Base-by-base conservation (phyloP, 108 stramenopile genomes). In the Fragilaria crotonensis region DNA sequence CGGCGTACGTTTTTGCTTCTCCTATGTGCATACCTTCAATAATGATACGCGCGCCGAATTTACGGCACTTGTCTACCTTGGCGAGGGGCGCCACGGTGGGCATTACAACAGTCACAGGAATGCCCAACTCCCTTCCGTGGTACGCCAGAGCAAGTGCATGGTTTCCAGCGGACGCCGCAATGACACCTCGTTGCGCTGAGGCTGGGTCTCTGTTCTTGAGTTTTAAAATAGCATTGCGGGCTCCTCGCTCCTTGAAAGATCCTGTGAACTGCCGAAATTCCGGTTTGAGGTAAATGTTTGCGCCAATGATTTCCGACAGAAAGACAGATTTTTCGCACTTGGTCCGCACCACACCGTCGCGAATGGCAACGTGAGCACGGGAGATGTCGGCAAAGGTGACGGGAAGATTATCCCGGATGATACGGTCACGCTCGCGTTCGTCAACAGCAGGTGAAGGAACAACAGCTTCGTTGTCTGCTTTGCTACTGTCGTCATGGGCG, bases 91-190 rank as follows among this genome's bases (percentile, higher is more conserved):
- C 97, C 26, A 95, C 82, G 0, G 66, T 75, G 7, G 97, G 97
- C 97, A 98, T 98, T 51, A 95, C 84, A 21, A 96, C 95, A 4
- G 95, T 96, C 18, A 93, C 93, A 1, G 95, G 94, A n/a, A 98
- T 85, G 26, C 92, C 94, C 28, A 97, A 75, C 63, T 86, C 71
- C 31, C 70, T 65, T 2, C 96, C 97, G 62, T 98, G 97, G 71
- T 93, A 96, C 20, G 96, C 90, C 53, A 98, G 73, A 7, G 94
- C 95, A 46, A 92, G 71, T 0, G 93, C 95, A 75, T 94, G 94
- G 75, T 93, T 95, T 23, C 91, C 91, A 17, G 94, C 94, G 48
- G 72, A 79, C 5, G 97, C 97, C 0, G 95, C 94, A 59, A 96
- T 92, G 17, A 96, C 97, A 0, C 97, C 97, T 30, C 44, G 64